Base-by-base conservation (phyloP, 176 grass and related monocot genomes). In the Zoysia japonica region DNA sequence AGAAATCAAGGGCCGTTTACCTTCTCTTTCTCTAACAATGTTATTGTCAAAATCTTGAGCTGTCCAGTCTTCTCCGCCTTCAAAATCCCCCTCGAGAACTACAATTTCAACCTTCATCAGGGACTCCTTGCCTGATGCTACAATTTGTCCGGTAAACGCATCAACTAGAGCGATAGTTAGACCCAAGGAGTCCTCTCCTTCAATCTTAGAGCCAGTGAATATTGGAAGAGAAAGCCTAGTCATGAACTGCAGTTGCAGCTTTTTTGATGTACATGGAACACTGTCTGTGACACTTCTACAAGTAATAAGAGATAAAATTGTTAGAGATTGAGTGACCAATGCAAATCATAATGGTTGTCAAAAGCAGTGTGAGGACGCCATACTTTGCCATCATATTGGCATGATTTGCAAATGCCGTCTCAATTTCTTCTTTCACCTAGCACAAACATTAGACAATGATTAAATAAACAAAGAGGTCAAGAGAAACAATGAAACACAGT, bases 351-450 rank as follows among this genome's bases (percentile, higher is more conserved):
- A 38, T 76, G 10, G 12, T 78, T 61, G 46, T 61, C 39, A 43
- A 46, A 55, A 87, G 40, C 50, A 50, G 75, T 68, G 49, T 57
- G 39, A 13, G 41, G 68, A 52, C 47, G 5, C 36, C 57, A 36
- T 82, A 99, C 92, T 78, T 91, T 85, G 88, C 77, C 68, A 91
- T 82, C 84, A 76, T 85, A 57, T 44, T 65, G 3, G 82, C 78
- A 80, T 95, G 92, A 80, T 99, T 99, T 14, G 88, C 80, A 79
- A 99, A 81, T 0, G 92, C 96, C 0, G 35, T 79, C 79, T 99
- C 96, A 78, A 99, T 89, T 88, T 99, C 96, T 87, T 99, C 96
- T 83, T 94, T 95, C 37, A 99, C 92, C 96, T 99, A 88, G 51
- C 50, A 84, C 17, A 67, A 41, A 5, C 15, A 15, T 5, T 5